Evolutionary conservation across 1,284 basidiomycete genomes (phyloP), one percentile per base, ranked within the genome.

Genomic region (Ganoderma lingzhi): DNA sequence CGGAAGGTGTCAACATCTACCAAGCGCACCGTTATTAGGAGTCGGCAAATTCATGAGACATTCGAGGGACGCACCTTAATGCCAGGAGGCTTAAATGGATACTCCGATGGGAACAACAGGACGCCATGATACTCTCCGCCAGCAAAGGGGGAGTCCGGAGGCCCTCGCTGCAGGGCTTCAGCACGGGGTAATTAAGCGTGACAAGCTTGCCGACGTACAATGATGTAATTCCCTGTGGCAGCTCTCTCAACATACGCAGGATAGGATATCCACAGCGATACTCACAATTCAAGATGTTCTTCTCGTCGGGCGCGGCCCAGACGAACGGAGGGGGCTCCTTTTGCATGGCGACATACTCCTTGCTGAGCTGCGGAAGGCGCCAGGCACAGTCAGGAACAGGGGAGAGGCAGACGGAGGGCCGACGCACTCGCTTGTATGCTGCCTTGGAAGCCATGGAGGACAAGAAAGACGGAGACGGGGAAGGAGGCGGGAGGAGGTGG

Each of bases 71-170:
- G 37, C 67, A 92, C 93, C 87, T 98, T 98, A 84, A 98, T 97
- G 67, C 96, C 96, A 71, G 96, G 96, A 0, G 95, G 95, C 81
- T 95, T 96, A 85, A 96, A 97, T 59, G 95, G 94, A 79, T 96
- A 98, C 81, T 98, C 96, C 32, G 94, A 85, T 3, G 96, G 97
- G 78, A 97, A 97, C 67, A 95, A 81, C 45, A 95, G 86, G 32
- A 93, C 89, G n/a, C 92, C 96, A 76, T 97, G 94, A 79, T 96
- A 98, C 80, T 98, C 96, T 78, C 96, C 96, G 62, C 93, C 95
- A n/a, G 89, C 87, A 77, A 93, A 98, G 9, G 95, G 94, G 48
- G 95, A 95, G 80, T 98, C 97, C 64, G 96, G 93, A 37, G 96
- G 96, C 1, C 96, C 96, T 61, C 96, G 92, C 92, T 98, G 79